Evolutionary conservation across 495 filamentous ascomycete genomes (phyloP).

Genomic region (Aspergillus sclerotiicarbonarius): DNA sequence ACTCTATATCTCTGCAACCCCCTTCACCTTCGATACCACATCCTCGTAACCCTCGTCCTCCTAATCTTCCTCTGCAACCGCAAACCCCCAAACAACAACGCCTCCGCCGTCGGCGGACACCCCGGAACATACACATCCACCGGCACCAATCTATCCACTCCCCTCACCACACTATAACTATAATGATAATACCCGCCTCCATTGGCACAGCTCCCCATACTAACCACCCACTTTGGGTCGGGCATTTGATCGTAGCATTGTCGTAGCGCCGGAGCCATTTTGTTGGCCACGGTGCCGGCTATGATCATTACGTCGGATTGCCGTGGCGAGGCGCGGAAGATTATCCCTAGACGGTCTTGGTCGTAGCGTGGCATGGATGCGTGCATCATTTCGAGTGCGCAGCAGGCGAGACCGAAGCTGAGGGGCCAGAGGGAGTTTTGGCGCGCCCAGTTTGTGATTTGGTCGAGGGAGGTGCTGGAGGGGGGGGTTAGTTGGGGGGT

Average conservation of each 20-base stretch:
- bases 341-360: constrained; percentile 88
- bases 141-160: constrained; percentile 86
- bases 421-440: constrained; percentile 90
- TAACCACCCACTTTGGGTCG: constrained; percentile 87
- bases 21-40: constrained; percentile 35
- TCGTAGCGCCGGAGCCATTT: constrained; percentile 88
- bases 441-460: constrained; percentile 28
- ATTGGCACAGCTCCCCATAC: constrained; percentile 90
- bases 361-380: constrained; percentile 91
- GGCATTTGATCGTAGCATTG: constrained; percentile 97
- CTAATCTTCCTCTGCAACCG: constrained; percentile 86
- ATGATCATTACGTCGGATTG: constrained; percentile 97
- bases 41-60: constrained; percentile 56
- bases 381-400: constrained; percentile 96
- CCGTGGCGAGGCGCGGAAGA: constrained; percentile 88
- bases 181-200: constrained; percentile 95
- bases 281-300: constrained; percentile 88
- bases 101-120: constrained; percentile 86
- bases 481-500: not conserved
- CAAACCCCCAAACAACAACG: constrained; percentile 84
- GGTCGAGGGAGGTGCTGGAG: constrained; percentile 8
- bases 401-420: constrained; percentile 91
- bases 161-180: constrained; percentile 82
- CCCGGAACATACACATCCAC: constrained; percentile 93
- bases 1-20: no score